Evolutionary conservation across 495 filamentous ascomycete genomes (phyloP), one percentile per base, ranked within the genome.

Genomic region (Bathelium albidoporum): DNA sequence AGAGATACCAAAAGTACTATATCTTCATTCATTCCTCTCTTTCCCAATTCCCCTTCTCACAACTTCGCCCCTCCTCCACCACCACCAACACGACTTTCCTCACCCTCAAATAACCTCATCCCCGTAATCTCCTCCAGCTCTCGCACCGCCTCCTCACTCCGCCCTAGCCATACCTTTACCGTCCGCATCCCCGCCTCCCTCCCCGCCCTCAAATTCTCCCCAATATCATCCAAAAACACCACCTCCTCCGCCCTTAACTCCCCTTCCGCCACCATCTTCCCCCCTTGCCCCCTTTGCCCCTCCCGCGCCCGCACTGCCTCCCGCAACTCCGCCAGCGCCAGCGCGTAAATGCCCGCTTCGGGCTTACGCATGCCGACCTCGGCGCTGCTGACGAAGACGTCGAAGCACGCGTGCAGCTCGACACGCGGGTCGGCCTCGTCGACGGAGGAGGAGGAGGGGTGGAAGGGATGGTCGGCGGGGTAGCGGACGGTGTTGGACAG

Each of bases 211-310:
- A 97, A 73, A 73, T 98, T 98, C 77, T 89, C 84, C 0, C 94
- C 94, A 71, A 98, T 97, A 75, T 98, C 94, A 78, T 98, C 94
- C 59, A 97, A 73, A 73, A 98, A 97, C 20, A 95, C 77, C 55
- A 96, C 76, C 60, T 97, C 89, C 11, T 77, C 79, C 0, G 88
- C 75, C 64, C 75, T 74, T 0, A 91, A 75, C 49, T 26, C 22
- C 22, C 24, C 12, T 24, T 7, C 49, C 49, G 20, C 20, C 49
- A 0, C 80, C 83, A 1, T 24, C n/a, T 32, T 59, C 5, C 61
- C 65, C 45, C 59, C 59, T 16, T 45, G 32, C 12, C 69, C 59
- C n/a, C 62, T 44, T 11, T 79, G 69, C 5, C 68, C 71, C 74
- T 82, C 82, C 64, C 72, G 78, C 60, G 74, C 74, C 73, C 76